Base-by-base conservation (phyloP, 1,284 basidiomycete species). In the Irpex rosettiformis region DNA sequence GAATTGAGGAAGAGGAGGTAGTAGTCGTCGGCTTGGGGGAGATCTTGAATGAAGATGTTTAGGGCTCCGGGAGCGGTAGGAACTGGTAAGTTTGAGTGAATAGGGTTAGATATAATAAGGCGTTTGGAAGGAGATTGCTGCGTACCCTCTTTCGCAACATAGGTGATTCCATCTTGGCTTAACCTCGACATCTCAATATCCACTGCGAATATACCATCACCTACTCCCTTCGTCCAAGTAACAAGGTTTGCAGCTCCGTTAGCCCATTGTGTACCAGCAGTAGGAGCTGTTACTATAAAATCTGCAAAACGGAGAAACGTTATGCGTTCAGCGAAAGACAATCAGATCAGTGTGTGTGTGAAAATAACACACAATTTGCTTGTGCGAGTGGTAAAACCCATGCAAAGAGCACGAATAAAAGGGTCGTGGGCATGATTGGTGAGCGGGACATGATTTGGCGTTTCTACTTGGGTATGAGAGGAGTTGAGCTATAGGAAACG, bases 1-100 rank as follows among this genome's bases (percentile, higher is more conserved):
- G 82, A 82, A 72, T 91, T 88, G 59, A 90, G 70, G 74, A 89
- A 87, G 58, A 90, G 68, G 48, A 91, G 70, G 70, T 84, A 90
- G 72, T 91, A 91, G 75, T 91, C 89, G 72, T 90, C 81, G 49
- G 76, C 88, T 4, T 77, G 61, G 0, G 88, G 88, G 4, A 90
- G 74, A 66, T 85, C 78, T 69, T 84, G 71, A 2, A 91, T 68
- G 60, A 77, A 68, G 56, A 91, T 69, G 66, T 89, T 90, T 55
- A 91, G 67, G 1, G 77, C 60, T 33, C 67, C 71, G 22, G 68
- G 66, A 25, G 74, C 69, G 30, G 78, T 64, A 8, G 78, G 76
- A 3, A 82, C 79, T 79, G n/a, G n/a, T 11, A 27, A 42, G 3
- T 27, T 47, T 37, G 40, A 11, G 33, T 16, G 1, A 2, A 11